phyloP scores from a whole-genome alignment of 768 basidiomycete species.

The Chlorophyllum brunneum region DNA sequence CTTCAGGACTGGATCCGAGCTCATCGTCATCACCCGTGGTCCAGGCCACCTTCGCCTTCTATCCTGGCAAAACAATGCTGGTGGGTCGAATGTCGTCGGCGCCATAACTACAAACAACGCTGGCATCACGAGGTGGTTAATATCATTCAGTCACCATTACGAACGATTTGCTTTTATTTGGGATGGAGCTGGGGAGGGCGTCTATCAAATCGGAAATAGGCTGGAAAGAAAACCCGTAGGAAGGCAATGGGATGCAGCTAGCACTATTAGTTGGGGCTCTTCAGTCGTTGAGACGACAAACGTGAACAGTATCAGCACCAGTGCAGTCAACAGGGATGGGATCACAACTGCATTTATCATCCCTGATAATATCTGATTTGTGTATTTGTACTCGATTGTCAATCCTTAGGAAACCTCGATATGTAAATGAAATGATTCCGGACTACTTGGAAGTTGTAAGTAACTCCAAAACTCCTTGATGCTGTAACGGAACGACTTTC shows the following conservation, averaged over 20 bases:
- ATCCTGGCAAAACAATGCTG: not conserved
- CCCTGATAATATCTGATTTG: not conserved
- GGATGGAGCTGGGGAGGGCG: not conserved
- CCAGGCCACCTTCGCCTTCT: not conserved
- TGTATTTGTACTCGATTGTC: not conserved
- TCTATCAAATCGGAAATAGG: not conserved
- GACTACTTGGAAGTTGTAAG: too few relatives aligned
- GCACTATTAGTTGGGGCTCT: not conserved
- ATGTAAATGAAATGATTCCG: too few relatives aligned
- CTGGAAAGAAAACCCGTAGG: not conserved
- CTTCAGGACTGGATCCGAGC: not conserved
- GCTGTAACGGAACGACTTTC: too few relatives aligned
- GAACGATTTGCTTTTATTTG: slow-evolving; percentile 1
- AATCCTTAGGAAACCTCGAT: too few relatives aligned
- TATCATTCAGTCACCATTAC: slow-evolving; percentile 5
- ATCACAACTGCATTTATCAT: slow-evolving; percentile 28
- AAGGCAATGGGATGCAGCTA: not conserved
- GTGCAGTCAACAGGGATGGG: slow-evolving; percentile 19
- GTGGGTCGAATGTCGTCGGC: too few relatives aligned
- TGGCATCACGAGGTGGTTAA: not conserved
- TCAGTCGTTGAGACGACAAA: not conserved
- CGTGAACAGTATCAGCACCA: not conserved
- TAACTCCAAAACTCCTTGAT: too few relatives aligned
- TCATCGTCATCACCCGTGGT: not conserved
- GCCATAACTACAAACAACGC: not conserved